Evolutionary conservation across 192 early-diverging fungal genomes (phyloP).

Genomic region (Mycoemilia scoparia): DNA sequence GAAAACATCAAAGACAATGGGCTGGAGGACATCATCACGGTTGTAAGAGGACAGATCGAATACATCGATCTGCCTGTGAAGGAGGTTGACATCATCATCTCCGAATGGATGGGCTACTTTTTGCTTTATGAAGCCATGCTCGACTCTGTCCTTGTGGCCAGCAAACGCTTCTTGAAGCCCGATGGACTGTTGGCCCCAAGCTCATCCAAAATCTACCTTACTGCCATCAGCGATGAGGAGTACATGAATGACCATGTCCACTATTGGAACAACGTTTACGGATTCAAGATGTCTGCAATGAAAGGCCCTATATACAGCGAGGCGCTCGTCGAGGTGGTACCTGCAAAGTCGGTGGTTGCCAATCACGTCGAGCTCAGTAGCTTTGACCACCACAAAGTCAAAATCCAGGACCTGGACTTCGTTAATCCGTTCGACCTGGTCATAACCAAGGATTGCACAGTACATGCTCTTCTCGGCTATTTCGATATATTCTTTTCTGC

Average conservation of each 20-base stretch:
- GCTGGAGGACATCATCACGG: conserved; percentile 66
- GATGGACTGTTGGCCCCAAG: conserved; percentile 82
- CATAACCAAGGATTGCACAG: conserved; percentile 36
- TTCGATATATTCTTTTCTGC: conserved; percentile 83
- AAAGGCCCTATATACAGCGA: conserved; percentile 44
- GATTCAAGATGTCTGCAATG: conserved; percentile 91
- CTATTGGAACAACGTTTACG: conserved; percentile 90
- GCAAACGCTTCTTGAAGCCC: conserved; percentile 81
- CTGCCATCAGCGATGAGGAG: conserved; percentile 86
- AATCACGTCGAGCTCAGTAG: conserved; percentile 43
- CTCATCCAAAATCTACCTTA: conserved; percentile 70
- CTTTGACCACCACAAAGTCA: conserved; percentile 53
- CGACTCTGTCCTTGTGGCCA: conserved; percentile 93
- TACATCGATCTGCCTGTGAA: conserved; percentile 83
- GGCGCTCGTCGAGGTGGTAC: conserved; percentile 64
- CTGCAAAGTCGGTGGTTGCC: conserved; percentile 45
- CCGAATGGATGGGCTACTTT: conserved; percentile 99
- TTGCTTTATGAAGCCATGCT: conserved; percentile 98
- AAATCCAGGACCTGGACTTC: conserved; percentile 55
- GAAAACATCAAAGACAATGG: conserved; percentile 90
- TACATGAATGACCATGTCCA: conserved; percentile 82
- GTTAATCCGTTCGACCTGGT: conserved; percentile 44
- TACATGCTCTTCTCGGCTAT: conserved; percentile 73
- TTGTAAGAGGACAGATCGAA: conserved; percentile 95
- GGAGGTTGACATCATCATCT: conserved; percentile 98